phyloP scores from a whole-genome alignment of 2,329 filamentous ascomycete genomes.

The Monosporascus sp. region DNA sequence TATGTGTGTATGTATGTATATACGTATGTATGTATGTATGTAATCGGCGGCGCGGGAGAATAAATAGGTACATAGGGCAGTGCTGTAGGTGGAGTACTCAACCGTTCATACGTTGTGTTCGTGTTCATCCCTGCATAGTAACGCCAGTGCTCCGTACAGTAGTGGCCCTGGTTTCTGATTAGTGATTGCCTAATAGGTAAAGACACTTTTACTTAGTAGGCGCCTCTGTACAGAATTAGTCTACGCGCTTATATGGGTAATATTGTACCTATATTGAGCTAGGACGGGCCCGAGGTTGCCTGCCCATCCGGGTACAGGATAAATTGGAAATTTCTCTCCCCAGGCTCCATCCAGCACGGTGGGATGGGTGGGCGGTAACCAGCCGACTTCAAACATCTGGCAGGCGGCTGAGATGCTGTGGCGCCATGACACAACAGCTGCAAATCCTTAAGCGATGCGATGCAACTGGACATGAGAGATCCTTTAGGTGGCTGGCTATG shows the following conservation, averaged over 20 bases:
- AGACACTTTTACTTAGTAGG: too few relatives aligned
- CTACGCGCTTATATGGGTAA: too few relatives aligned
- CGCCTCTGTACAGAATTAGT: too few relatives aligned
- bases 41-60: background rate
- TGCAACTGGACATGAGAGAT: too few relatives aligned
- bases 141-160: too few relatives aligned
- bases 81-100: background rate
- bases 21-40: background rate
- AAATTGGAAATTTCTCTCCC: background rate
- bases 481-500: too few relatives aligned
- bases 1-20: background rate
- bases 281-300: background rate
- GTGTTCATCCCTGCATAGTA: too few relatives aligned
- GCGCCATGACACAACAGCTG: background rate
- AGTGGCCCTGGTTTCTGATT: too few relatives aligned
- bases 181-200: too few relatives aligned
- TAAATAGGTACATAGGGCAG: background rate
- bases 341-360: background rate
- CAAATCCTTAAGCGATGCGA: background rate
- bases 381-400: background rate
- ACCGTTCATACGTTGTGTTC: too few relatives aligned
- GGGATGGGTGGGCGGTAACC: background rate
- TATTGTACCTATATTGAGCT: background rate
- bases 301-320: too few relatives aligned
- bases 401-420: background rate